Conservation (phyloP, 2,329 filamentous ascomycete genomes). For the Aureobasidium sp. region DNA sequence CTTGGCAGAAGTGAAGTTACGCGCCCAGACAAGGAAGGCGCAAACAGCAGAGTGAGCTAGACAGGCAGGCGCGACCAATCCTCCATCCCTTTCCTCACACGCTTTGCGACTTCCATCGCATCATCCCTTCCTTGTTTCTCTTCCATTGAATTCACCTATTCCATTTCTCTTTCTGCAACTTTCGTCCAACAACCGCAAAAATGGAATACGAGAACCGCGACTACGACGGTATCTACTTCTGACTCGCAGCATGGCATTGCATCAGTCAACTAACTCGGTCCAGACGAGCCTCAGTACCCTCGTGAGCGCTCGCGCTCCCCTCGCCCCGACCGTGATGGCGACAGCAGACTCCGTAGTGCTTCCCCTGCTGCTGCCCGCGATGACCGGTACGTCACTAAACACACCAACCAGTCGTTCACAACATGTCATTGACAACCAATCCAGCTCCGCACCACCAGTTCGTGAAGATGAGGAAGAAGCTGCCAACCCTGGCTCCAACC, state of each 20-base stretch:
- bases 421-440: slow-evolving; percentile 16
- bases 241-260: slow-evolving; percentile 5
- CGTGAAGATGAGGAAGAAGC: slow-evolving; percentile 59
- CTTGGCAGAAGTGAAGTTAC: not conserved
- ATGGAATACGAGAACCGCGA: slow-evolving; percentile 62
- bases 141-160: not conserved
- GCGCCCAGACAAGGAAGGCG: slow-evolving; percentile 9
- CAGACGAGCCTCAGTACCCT: slow-evolving; percentile 55
- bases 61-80: slow-evolving; percentile 2
- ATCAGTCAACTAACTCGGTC: slow-evolving; percentile 7
- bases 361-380: slow-evolving; percentile 52
- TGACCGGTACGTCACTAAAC: slow-evolving; percentile 18
- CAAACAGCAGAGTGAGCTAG: slow-evolving; percentile 6
- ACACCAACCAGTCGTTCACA: not conserved
- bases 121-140: slow-evolving; percentile 13
- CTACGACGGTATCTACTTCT: slow-evolving; percentile 53
- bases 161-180: slow-evolving; percentile 1
- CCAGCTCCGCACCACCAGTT: slow-evolving; percentile 43
- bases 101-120: slow-evolving; percentile 4
- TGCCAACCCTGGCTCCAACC: slow-evolving; percentile 89
- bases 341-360: slow-evolving; percentile 56
- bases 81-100: slow-evolving; percentile 10
- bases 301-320: slow-evolving; percentile 62
- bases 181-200: slow-evolving; percentile 32
- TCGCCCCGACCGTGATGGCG: slow-evolving; percentile 46